Evolutionary conservation across 176 grass and related monocot species (phyloP), one percentile per base, ranked within the genome.

Genomic region (Musa beccarii): DNA sequence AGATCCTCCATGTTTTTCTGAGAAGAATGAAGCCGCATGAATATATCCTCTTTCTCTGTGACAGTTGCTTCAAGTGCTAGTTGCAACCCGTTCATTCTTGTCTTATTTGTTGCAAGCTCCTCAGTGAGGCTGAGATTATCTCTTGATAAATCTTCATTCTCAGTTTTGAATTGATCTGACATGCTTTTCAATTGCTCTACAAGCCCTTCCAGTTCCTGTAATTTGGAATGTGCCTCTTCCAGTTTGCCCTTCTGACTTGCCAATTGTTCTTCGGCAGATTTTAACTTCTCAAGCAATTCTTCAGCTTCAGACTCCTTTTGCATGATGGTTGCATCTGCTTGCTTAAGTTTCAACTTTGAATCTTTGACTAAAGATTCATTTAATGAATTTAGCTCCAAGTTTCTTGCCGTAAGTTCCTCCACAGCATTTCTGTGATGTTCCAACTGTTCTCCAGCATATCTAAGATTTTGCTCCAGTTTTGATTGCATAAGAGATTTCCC

Each of bases 261-360:
- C 56, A 90, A 75, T 78, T 97, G 84, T 67, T 87, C 84, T 83
- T 93, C 90, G 9, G 93, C 81, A 56, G 85, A 80, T 79, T 90
- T 79, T 49, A 93, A 53, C 81, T 85, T 92, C 83, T 96, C 83
- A 90, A 68, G 83, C 77, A 92, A 85, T 21, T 88, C 84, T 84
- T 81, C 89, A n/a, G 83, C 77, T 86, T 92, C 92, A 83, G 81
- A 73, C 74, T 96, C 92, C 89, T 82, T 96, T 71, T 64, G 49
- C 21, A 69, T 59, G 68, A 86, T 63, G 2, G 51, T 61, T 53
- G 77, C 78, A 19, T 59, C 15, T 80, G 67, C 64, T 84, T 86
- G 70, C 55, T 11, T 17, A n/a, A 89, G 70, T 76, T 86, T 73
- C 70, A 20, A 76, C 74, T 86, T 78, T 59, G 78, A 56, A 83